Percentiles rank a stretch among this genome's conserved stretches.
These are phyloP conservation scores for Cerioporus squamosus DNA, from an alignment of 1,284 basidiomycete genomes.

Conservation along the genomic window DNA sequence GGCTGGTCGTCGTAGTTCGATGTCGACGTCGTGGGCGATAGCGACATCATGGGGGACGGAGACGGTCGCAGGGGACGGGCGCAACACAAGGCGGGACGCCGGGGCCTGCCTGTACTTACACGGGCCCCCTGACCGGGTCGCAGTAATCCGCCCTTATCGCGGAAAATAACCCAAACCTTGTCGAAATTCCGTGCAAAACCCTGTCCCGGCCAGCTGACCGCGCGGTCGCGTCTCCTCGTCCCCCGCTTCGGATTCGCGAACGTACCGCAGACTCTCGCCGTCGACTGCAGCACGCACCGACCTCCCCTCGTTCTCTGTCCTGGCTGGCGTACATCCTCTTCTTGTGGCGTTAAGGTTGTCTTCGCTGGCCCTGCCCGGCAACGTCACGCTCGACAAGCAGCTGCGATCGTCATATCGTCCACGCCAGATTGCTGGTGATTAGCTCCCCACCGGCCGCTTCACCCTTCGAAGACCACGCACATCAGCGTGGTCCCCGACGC, in stretches of 20 bases:
- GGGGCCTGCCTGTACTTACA: conserved; percentile 10
- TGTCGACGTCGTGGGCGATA: conserved; percentile 39
- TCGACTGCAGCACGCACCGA: background rate
- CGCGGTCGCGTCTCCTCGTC: background rate
- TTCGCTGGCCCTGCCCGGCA: background rate
- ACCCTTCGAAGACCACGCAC: no score
- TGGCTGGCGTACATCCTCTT: background rate
- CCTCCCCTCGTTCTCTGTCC: background rate
- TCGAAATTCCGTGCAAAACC: background rate
- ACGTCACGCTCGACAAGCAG: no score
- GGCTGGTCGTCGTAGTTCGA: conserved; percentile 32
- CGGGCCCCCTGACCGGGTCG: conserved; percentile 1
- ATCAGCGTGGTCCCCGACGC: no score
- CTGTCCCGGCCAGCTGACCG: conserved; percentile 7
- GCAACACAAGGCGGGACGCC: conserved; percentile 13
- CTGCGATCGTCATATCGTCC: background rate
- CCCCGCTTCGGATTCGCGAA: conserved; percentile 1
- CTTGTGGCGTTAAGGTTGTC: conserved; percentile 12
- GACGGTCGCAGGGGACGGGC: conserved; percentile 17
- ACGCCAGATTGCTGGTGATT: no score
- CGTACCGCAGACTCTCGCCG: background rate
- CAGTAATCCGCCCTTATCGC: conserved; percentile 10
- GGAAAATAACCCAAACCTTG: conserved; percentile 8
- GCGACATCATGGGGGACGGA: conserved; percentile 35
- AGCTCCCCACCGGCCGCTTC: no score